phyloP scores from a whole-genome alignment of 352 stramenopile species.

The Phytopythium vexans region DNA sequence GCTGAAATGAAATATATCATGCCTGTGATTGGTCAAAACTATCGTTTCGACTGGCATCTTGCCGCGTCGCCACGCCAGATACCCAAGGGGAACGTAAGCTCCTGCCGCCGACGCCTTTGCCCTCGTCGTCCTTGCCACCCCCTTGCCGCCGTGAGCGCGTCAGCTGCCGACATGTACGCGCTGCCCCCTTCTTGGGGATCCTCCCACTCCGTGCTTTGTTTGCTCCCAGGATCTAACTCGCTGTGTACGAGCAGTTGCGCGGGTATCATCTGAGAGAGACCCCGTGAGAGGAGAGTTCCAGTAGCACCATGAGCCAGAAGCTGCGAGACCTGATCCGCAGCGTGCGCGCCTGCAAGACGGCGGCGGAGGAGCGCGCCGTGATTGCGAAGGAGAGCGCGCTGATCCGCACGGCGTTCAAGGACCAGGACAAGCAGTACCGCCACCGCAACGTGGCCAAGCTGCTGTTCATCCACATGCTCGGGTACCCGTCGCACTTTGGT shows the following conservation, averaged over 20 bases:
- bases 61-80: too few species aligned
- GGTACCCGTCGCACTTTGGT: slow-evolving; percentile 99
- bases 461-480: slow-evolving; percentile 99
- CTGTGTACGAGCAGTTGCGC: background rate
- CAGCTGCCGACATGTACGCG: too few species aligned
- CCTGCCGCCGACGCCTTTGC: too few species aligned
- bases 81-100: too few species aligned
- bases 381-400: slow-evolving; percentile 99
- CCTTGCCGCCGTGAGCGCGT: too few species aligned
- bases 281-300: background rate
- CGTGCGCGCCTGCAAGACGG: slow-evolving; percentile 98
- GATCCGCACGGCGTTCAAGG: slow-evolving; percentile 99
- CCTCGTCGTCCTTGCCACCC: too few species aligned
- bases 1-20: too few species aligned
- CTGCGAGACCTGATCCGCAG: slow-evolving; percentile 98
- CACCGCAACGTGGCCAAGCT: slow-evolving; percentile 99
- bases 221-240: too few species aligned
- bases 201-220: too few species aligned
- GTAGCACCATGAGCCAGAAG: slow-evolving; percentile 93
- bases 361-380: slow-evolving; percentile 97
- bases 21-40: too few species aligned
- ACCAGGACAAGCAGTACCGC: slow-evolving; percentile 95
- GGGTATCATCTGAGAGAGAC: slow-evolving; percentile 1
- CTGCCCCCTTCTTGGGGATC: too few species aligned
- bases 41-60: too few species aligned